phyloP scores from a whole-genome alignment of 345 rosid genomes.

The Ceriops decandra region DNA sequence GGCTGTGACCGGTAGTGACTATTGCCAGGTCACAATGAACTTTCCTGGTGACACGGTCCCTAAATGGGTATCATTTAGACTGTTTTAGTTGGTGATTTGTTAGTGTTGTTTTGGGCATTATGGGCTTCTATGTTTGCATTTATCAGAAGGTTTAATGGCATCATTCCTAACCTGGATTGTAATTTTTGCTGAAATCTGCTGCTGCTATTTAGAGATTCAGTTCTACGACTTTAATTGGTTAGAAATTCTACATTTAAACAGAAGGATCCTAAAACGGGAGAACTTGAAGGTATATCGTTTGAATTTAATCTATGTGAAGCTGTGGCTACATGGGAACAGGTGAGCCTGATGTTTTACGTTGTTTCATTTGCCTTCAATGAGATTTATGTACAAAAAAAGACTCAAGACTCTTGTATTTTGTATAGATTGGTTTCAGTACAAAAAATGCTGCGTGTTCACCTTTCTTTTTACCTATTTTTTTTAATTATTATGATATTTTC shows the following conservation, averaged over 20 bases:
- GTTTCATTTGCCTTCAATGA: not conserved
- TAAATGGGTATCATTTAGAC: slow-evolving; percentile 62
- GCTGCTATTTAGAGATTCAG: not conserved
- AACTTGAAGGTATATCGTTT: slow-evolving; percentile 71
- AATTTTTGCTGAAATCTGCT: not conserved
- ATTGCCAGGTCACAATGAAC: slow-evolving; percentile 56
- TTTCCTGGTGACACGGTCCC: slow-evolving; percentile 76
- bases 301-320: slow-evolving; percentile 88
- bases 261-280: slow-evolving; percentile 90
- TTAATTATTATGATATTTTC: not conserved
- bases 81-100: not conserved
- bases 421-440: no score
- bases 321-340: slow-evolving; percentile 92
- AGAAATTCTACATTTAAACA: slow-evolving; percentile 25
- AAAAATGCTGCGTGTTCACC: not conserved
- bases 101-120: not conserved
- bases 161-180: not conserved
- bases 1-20: slow-evolving; percentile 54
- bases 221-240: not conserved
- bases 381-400: no score
- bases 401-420: no score
- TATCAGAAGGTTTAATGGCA: no score
- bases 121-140: not conserved
- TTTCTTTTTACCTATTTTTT: not conserved
- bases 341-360: slow-evolving; percentile 20